Percentiles rank a stretch among this genome's conserved stretches.
Evolutionary conservation across 2,329 filamentous ascomycete genomes (phyloP).

Genomic region (Fusarium palustre): DNA sequence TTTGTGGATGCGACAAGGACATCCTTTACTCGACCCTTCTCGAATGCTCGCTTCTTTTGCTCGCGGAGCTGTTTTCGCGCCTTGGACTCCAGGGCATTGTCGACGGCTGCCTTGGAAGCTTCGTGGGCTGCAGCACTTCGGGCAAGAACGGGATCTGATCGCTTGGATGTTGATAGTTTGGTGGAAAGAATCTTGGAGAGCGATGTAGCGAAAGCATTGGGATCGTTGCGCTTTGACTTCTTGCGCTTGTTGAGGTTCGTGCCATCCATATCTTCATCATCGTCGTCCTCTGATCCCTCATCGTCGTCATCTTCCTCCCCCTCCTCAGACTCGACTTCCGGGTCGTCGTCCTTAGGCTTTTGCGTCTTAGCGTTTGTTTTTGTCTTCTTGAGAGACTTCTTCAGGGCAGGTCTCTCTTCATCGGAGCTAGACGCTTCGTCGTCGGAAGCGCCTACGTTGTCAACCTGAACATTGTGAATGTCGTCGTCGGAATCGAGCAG

Average conservation of each 20-base stretch:
- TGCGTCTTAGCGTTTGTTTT: slow-evolving; percentile 47
- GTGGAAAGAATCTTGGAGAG: slow-evolving; percentile 93
- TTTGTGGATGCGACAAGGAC: slow-evolving; percentile 75
- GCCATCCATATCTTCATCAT: slow-evolving; percentile 52
- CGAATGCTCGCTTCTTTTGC: slow-evolving; percentile 81
- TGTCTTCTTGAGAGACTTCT: slow-evolving; percentile 49
- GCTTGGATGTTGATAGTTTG: slow-evolving; percentile 84
- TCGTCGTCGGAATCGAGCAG: slow-evolving; percentile 69
- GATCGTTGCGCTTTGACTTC: slow-evolving; percentile 90
- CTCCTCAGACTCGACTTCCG: slow-evolving; percentile 41
- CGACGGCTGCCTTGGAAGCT: slow-evolving; percentile 77
- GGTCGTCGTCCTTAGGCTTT: slow-evolving; percentile 40
- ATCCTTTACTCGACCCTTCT: slow-evolving; percentile 90
- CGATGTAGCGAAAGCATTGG: slow-evolving; percentile 88
- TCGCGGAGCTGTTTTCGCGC: slow-evolving; percentile 82
- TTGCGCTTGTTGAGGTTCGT: slow-evolving; percentile 52
- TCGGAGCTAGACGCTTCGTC: slow-evolving; percentile 54
- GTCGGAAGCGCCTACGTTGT: slow-evolving; percentile 59
- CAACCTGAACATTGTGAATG: slow-evolving; percentile 64
- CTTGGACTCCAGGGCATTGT: slow-evolving; percentile 83
- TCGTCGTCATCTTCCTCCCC: slow-evolving; percentile 39
- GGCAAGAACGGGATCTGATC: slow-evolving; percentile 90
- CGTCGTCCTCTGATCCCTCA: slow-evolving; percentile 53
- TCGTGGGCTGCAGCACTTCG: slow-evolving; percentile 81
- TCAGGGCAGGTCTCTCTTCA: slow-evolving; percentile 49